Conservation (phyloP, 768 basidiomycete species). For the Chalciporus sphaerocephalus region DNA sequence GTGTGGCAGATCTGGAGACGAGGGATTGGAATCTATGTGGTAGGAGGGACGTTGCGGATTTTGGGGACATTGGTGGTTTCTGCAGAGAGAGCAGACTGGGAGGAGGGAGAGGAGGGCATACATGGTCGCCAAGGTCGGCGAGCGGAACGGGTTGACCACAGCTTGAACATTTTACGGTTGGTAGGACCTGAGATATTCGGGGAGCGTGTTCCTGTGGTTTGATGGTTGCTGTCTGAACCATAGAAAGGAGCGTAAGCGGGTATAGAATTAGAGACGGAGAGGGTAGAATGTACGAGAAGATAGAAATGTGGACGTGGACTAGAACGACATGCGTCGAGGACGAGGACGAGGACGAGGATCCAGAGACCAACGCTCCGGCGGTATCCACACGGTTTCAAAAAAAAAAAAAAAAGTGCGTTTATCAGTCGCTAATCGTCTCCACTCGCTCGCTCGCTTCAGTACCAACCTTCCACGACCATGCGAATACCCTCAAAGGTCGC, state of each 20-base stretch:
- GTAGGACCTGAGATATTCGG: constrained; percentile 61
- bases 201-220: constrained; percentile 13
- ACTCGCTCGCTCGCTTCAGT: no score
- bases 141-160: constrained; percentile 71
- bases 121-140: constrained; percentile 70
- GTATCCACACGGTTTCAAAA: background rate
- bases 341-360: background rate
- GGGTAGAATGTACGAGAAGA: constrained; percentile 6
- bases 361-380: background rate
- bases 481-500: no score
- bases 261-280: constrained; percentile 20
- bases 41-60: constrained; percentile 42
- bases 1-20: constrained; percentile 27
- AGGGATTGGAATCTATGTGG: constrained; percentile 49
- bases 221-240: constrained; percentile 19
- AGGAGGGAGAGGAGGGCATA: constrained; percentile 54
- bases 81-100: constrained; percentile 35
- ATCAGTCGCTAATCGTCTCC: constrained; percentile 9
- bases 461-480: no score
- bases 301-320: constrained; percentile 12
- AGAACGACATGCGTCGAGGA: constrained; percentile 2
- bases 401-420: background rate
- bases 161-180: constrained; percentile 80
- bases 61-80: constrained; percentile 35
- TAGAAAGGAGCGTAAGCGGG: constrained; percentile 24